phyloP scores from a whole-genome alignment of 805 yeast genomes.

The Brettanomyces anomalus region DNA sequence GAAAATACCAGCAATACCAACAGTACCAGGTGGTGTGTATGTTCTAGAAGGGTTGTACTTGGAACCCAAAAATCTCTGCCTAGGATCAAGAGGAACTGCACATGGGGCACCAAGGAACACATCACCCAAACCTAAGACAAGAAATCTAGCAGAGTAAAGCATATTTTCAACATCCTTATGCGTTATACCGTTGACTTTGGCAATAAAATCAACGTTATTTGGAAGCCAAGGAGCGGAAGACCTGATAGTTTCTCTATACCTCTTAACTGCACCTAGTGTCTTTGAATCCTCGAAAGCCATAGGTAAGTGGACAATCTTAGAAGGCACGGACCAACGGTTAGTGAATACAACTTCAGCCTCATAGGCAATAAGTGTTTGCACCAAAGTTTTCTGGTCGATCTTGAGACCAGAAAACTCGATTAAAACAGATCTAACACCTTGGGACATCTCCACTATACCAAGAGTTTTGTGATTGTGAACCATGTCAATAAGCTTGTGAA shows the following conservation, averaged over 20 bases:
- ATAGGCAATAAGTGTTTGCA: constrained; percentile 59
- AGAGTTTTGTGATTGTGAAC: constrained; percentile 54
- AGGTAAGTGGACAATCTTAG: constrained; percentile 78
- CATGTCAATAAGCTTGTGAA: constrained; percentile 70
- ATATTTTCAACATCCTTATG: constrained; percentile 72
- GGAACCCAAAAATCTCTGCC: constrained; percentile 86
- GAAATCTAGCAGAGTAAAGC: constrained; percentile 81
- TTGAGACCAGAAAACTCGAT: constrained; percentile 67
- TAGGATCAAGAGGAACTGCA: constrained; percentile 96
- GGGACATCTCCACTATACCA: constrained; percentile 93
- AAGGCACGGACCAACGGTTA: constrained; percentile 78
- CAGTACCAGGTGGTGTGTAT: constrained; percentile 92
- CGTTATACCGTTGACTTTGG: constrained; percentile 73
- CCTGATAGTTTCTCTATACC: constrained; percentile 91
- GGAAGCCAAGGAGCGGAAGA: constrained; percentile 96
- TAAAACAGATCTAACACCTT: constrained; percentile 92
- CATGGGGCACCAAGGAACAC: constrained; percentile 98
- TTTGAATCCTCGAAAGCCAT: constrained; percentile 94
- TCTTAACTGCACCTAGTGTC: constrained; percentile 80
- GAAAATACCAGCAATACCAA: constrained; percentile 97
- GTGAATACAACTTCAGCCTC: constrained; percentile 68
- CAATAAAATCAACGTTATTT: constrained; percentile 92
- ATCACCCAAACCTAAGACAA: constrained; percentile 94
- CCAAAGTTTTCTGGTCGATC: constrained; percentile 51
- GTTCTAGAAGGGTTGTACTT: constrained; percentile 96